These are phyloP conservation scores for Triticum urartu DNA, from an alignment of 176 grass and related monocot genomes.

Conservation along the genomic window DNA sequence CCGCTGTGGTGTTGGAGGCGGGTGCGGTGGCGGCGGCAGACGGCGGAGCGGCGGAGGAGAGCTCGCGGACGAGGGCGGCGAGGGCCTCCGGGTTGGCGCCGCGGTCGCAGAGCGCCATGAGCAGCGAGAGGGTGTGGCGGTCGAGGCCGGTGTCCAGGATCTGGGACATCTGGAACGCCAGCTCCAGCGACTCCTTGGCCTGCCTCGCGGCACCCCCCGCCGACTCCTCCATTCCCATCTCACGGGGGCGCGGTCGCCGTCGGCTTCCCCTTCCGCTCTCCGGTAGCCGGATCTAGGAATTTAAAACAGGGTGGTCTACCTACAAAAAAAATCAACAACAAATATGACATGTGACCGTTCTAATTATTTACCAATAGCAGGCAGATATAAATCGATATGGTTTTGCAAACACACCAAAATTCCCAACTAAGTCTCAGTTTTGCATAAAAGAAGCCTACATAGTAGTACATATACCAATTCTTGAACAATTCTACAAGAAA, in stretches of 20 bases:
- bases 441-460: no score
- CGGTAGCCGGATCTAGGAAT: neutral
- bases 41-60: conserved; percentile 42
- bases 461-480: no score
- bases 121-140: conserved; percentile 78
- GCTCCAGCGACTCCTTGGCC: conserved; percentile 75
- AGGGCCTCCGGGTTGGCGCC: conserved; percentile 81
- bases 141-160: conserved; percentile 67
- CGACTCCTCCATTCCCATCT: conserved; percentile 27
- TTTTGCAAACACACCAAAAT: no score
- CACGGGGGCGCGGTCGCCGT: neutral
- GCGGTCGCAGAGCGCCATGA: conserved; percentile 85
- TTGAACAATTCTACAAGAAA: no score
- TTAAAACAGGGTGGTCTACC: no score
- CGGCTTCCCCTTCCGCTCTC: neutral
- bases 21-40: neutral
- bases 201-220: conserved; percentile 38
- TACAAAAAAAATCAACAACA: no score
- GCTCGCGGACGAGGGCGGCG: conserved; percentile 70
- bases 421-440: no score
- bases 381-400: no score
- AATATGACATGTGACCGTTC: no score
- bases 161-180: conserved; percentile 77
- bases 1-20: neutral
- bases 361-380: no score